Evolutionary conservation across 129 eudicot species (phyloP).

Genomic region (Logfia minima): DNA sequence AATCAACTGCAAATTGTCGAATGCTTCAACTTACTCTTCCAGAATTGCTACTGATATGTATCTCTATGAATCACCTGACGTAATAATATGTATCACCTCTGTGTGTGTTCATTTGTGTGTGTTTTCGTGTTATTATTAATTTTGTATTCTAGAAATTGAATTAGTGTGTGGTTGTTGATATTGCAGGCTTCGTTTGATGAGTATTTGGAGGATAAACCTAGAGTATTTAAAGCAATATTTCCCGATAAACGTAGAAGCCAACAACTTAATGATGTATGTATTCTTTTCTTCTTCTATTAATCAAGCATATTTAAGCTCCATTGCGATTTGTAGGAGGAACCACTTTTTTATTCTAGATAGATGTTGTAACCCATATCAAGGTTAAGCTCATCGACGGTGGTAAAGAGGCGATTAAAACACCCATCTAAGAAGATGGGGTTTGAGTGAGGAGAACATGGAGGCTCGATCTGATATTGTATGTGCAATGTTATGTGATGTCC

Average conservation of each 20-base stretch:
- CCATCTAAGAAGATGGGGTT: too few species aligned
- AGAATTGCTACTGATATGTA: slow-evolving; percentile 69
- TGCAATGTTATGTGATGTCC: too few species aligned
- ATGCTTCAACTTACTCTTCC: slow-evolving; percentile 60
- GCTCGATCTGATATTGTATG: too few species aligned
- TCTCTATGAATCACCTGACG: slow-evolving; percentile 67
- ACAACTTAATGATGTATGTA: slow-evolving; percentile 60
- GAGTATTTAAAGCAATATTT: slow-evolving; percentile 79
- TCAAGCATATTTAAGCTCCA: too few species aligned
- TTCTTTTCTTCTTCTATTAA: too few species aligned
- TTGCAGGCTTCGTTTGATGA: slow-evolving; percentile 83
- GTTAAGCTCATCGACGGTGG: too few species aligned
- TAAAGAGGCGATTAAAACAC: too few species aligned
- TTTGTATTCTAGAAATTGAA: background rate
- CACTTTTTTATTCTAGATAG: too few species aligned
- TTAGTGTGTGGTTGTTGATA: background rate
- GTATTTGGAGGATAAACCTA: slow-evolving; percentile 78
- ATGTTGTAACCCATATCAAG: too few species aligned
- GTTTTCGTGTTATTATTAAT: background rate
- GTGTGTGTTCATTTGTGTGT: slow-evolving; percentile 15
- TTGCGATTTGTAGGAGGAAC: too few species aligned
- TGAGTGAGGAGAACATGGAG: too few species aligned
- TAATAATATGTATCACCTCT: slow-evolving; percentile 16
- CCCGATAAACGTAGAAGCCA: slow-evolving; percentile 83
- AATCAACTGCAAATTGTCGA: slow-evolving; percentile 36